Base-by-base conservation (phyloP, 179 eudicot genomes). In the Patellifolia procumbens region DNA sequence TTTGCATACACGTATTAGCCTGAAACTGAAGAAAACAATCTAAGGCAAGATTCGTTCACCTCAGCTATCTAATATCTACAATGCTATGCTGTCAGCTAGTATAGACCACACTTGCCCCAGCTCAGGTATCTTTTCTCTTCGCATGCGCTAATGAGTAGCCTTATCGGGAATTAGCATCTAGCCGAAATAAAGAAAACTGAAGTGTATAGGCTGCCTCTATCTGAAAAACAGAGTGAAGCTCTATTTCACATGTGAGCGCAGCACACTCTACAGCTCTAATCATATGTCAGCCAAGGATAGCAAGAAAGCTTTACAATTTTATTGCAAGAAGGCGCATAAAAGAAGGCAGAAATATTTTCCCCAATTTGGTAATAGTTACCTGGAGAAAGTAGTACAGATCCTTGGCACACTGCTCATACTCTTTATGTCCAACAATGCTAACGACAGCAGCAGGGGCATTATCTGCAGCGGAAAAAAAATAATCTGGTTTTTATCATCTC, bases 381-480 rank as follows among this genome's bases (percentile, higher is more conserved):
- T 95, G 99, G 79, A 95, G 88, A 86, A 93, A 95, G 83, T 81
- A 91, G 81, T 95, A 95, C 68, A 95, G 89, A 88, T 95, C 99
- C 78, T 89, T 90, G 26, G 98, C 97, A 86, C 97, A 91, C 70
- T 88, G 92, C 78, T 95, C 99, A 86, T 93, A 93, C 83, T 93
- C 97, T 87, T 90, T 95, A 9, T 87, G 94, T 67, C 99, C 99
- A 82, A 95, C 88, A 77, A 95, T 93, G 76, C 97, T 82, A 46
- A 89, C 96, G 64, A 95, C 83, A 75, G 99, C 91, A 78, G 97
- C 88, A 24, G 98, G 98, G 69, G 98, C 97, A 68, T 91, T 90
- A 80, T 90, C 99, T 93, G 89, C 80, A 84, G 68, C 60, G 66
- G 29, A 56, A 49, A 65, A 32, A 59, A n/a, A n/a, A n/a, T n/a